A percentile compares a stretch with the other conserved stretches of the same genome.
phyloP scores from a whole-genome alignment of 768 basidiomycete species.

The Terana coerulea region DNA sequence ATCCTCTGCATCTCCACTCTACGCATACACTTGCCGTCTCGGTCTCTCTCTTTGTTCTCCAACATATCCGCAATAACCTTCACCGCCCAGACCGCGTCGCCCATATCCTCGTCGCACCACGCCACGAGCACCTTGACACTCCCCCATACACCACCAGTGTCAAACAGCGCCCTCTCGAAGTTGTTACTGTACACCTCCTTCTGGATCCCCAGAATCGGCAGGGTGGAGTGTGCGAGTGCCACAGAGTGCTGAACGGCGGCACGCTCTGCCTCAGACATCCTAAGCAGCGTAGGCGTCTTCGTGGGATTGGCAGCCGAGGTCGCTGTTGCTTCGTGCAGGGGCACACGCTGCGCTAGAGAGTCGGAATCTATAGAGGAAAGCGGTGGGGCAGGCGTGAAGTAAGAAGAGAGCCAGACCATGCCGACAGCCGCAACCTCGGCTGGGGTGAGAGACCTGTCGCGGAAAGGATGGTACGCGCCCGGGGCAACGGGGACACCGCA shows the following conservation, averaged over 20 bases:
- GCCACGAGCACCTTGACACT: conserved; percentile 5
- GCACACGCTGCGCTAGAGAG: not conserved
- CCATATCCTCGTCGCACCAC: conserved; percentile 13
- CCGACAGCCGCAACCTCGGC: not conserved
- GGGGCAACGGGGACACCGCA: not conserved
- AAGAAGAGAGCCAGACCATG: conserved; percentile 11
- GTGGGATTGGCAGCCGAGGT: not conserved
- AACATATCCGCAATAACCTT: not conserved
- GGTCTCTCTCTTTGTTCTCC: not conserved
- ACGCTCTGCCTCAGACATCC: not conserved
- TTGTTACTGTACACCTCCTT: conserved; percentile 1
- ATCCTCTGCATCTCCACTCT: not conserved
- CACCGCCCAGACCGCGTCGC: conserved; percentile 8
- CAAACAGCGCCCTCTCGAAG: conserved; percentile 8
- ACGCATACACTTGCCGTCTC: conserved; percentile 1
- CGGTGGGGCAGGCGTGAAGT: conserved; percentile 5
- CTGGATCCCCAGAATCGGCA: not conserved
- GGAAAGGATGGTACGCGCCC: conserved; percentile 1
- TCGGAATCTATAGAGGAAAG: not conserved
- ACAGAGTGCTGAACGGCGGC: not conserved
- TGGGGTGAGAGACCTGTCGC: conserved; percentile 2
- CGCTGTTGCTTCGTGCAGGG: conserved; percentile 1
- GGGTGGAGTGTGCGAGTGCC: not conserved
- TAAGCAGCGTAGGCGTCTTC: not conserved
- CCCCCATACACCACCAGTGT: conserved; percentile 4